phyloP scores from a whole-genome alignment of 164 flowering plant species.

The Echeveria elegans region DNA sequence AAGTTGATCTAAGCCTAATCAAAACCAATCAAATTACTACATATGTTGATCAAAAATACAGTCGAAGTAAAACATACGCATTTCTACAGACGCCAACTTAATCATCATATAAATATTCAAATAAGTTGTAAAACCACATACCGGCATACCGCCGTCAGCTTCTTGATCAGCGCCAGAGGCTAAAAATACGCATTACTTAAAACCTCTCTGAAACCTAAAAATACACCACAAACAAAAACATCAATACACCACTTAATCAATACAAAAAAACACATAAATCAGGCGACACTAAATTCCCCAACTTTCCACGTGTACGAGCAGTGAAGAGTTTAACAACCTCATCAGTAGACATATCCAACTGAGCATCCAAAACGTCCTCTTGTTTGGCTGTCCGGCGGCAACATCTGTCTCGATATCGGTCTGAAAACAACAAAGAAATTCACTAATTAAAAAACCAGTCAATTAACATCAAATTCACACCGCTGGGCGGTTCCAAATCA shows the following conservation, averaged over 20 bases:
- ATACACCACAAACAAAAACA: neutral
- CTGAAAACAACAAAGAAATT: too few relatives aligned
- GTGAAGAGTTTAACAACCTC: constrained; percentile 49
- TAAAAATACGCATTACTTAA: neutral
- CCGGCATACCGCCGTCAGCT: neutral
- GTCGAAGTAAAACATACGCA: too few relatives aligned
- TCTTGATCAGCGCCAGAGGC: constrained; percentile 3
- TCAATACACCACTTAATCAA: neutral
- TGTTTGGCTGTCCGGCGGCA: constrained; percentile 38
- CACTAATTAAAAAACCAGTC: too few relatives aligned
- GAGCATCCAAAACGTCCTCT: constrained; percentile 65
- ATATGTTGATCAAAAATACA: too few relatives aligned
- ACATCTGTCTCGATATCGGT: constrained; percentile 41
- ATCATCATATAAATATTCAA: too few relatives aligned
- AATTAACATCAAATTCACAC: too few relatives aligned
- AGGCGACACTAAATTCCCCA: neutral
- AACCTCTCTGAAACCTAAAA: constrained; percentile 3
- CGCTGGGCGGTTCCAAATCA: too few relatives aligned
- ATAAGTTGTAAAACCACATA: neutral
- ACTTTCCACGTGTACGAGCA: constrained; percentile 50
- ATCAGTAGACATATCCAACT: constrained; percentile 53
- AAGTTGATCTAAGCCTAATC: too few relatives aligned
- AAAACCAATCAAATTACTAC: too few relatives aligned
- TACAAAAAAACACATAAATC: neutral
- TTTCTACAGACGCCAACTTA: too few relatives aligned